Conservation (phyloP, 1,284 basidiomycete species). For the Puccinia triticina region DNA sequence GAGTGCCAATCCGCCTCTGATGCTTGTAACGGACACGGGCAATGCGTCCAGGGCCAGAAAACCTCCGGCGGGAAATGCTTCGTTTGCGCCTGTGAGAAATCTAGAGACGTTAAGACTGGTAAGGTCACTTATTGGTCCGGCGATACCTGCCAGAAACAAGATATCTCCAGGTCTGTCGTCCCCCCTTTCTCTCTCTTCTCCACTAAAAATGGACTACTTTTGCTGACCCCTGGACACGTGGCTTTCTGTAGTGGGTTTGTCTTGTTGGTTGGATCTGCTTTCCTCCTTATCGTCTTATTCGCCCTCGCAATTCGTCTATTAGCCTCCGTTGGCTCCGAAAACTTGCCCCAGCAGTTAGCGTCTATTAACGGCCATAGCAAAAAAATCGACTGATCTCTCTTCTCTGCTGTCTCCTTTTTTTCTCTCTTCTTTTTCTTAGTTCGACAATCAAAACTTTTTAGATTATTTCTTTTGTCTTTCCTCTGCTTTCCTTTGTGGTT, state of each 20-base stretch:
- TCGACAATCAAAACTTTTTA: no score
- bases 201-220: neutral
- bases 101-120: conserved; percentile 20
- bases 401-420: neutral
- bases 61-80: conserved; percentile 24
- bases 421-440: no score
- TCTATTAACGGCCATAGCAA: conserved; percentile 27
- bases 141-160: conserved; percentile 37
- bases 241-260: conserved; percentile 35
- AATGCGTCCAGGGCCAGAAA: conserved; percentile 17
- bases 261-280: conserved; percentile 14
- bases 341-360: conserved; percentile 32
- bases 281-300: conserved; percentile 19
- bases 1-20: conserved; percentile 4
- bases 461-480: no score
- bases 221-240: neutral
- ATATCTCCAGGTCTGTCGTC: conserved; percentile 41
- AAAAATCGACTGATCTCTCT: conserved; percentile 31
- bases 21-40: conserved; percentile 32
- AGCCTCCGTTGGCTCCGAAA: conserved; percentile 14
- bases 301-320: conserved; percentile 21
- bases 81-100: conserved; percentile 25
- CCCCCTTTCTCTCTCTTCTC: neutral
- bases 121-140: conserved; percentile 28
- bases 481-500: no score